phyloP scores from a whole-genome alignment of 805 yeast species.

The Teunomyces tritomae region DNA sequence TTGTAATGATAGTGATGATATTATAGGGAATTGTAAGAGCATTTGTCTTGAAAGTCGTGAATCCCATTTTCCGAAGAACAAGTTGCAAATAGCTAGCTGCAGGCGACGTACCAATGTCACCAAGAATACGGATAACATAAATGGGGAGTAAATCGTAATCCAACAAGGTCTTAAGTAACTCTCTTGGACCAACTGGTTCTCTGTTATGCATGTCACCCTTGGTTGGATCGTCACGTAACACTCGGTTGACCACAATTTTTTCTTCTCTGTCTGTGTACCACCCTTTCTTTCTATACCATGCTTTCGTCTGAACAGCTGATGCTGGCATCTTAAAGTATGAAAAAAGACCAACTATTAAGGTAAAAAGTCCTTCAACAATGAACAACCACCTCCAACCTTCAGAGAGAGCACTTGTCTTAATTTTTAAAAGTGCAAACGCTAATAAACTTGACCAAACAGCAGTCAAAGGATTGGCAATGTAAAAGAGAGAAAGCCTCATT shows the following conservation, averaged over 20 bases:
- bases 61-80: conserved; percentile 40
- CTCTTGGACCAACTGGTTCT: conserved; percentile 20
- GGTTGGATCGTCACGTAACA: conserved; percentile 28
- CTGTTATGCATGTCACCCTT: conserved; percentile 33
- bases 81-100: conserved; percentile 10
- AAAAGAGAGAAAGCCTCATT: conserved; percentile 20
- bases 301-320: conserved; percentile 38
- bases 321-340: conserved; percentile 48
- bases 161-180: conserved; percentile 16
- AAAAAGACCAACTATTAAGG: conserved; percentile 18
- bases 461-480: conserved; percentile 21
- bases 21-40: conserved; percentile 52
- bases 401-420: conserved; percentile 11
- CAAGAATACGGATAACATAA: conserved; percentile 21
- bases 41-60: conserved; percentile 51
- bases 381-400: conserved; percentile 29
- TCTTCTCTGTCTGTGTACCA: conserved; percentile 29
- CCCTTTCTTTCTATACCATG: conserved; percentile 19
- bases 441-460: conserved; percentile 18
- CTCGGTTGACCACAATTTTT: conserved; percentile 27
- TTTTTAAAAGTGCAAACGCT: conserved; percentile 18
- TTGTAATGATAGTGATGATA: conserved; percentile 18
- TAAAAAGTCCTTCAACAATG: conserved; percentile 20
- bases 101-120: conserved; percentile 19
- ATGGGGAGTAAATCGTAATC: conserved; percentile 30